Evolutionary conservation across 306 rosid species (phyloP), one percentile per base, ranked within the genome.

Genomic region (Datisca glomerata): DNA sequence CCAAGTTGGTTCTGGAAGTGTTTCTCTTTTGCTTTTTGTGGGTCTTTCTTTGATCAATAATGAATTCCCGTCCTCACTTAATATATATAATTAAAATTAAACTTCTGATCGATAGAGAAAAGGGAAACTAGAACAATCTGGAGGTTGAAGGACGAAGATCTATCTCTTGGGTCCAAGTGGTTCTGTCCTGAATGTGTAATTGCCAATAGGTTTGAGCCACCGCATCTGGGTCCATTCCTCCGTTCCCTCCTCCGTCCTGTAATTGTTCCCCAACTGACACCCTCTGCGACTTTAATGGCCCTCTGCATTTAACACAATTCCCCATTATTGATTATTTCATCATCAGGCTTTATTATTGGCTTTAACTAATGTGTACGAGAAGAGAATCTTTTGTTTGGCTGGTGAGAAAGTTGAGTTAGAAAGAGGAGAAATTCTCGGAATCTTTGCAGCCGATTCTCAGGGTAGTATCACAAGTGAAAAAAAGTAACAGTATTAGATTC

Each of bases 201-300:
- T 80, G 79, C 98, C 98, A 89, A 59, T 80, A 89, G 46, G 86
- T 80, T 14, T 77, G 95, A 65, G 98, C 98, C 70, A 89, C 21
- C 13, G 75, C 77, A 37, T 89, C 84, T 0, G 97, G 97, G 73
- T 89, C 91, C 93, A 83, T 57, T 0, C 54, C 38, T 15, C 53
- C 75, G 21, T 49, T 57, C 3, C 59, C 45, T 4, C 40, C 65
- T 21, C 64, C 57, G 35, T 59, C 15, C 41, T 21, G 45, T 33
- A 11, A 34, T 28, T 55, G 76, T 25, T 71, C 72, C 47, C 61
- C 79, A 40, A 41, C 53, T 8, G 63, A 43, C 4, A 47, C 56
- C 49, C 68, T 67, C 6, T 63, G 64, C 3, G 60, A 52, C 18
- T 65, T 43, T 13, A 55, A 44, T 19, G 69, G 75, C 28, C 63